Evolutionary conservation across 1,139 yeast species (phyloP).

Genomic region (Taphrina populina): DNA sequence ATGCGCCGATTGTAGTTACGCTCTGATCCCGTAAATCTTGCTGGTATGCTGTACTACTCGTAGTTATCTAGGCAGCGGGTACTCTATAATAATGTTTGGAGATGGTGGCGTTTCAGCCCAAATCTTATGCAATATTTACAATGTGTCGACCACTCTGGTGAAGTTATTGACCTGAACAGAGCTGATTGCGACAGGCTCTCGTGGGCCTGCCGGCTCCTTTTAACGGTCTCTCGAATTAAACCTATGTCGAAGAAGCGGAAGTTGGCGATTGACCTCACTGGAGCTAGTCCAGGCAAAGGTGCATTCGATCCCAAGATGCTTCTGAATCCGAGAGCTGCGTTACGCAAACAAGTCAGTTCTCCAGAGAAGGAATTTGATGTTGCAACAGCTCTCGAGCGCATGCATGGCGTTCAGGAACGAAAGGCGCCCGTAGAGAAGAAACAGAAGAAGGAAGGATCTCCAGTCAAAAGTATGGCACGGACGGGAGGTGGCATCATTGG

Average conservation of each 20-base stretch:
- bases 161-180: too few relatives aligned
- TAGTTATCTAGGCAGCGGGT: too few relatives aligned
- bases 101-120: too few relatives aligned
- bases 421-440: constrained; percentile 10
- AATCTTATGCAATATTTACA: too few relatives aligned
- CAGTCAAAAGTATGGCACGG: neutral
- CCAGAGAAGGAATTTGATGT: constrained; percentile 31
- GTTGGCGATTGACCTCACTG: constrained; percentile 20
- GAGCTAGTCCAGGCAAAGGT: constrained; percentile 13
- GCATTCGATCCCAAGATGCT: constrained; percentile 23
- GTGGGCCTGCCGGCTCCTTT: too few relatives aligned
- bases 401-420: constrained; percentile 29
- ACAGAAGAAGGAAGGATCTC: constrained; percentile 23
- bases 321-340: constrained; percentile 22
- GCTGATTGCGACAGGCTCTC: too few relatives aligned
- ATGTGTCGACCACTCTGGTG: too few relatives aligned
- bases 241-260: constrained; percentile 15
- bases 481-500: constrained; percentile 25
- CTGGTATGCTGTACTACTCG: too few relatives aligned
- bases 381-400: constrained; percentile 15
- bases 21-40: too few relatives aligned
- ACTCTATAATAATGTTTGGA: too few relatives aligned
- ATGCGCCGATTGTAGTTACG: constrained; percentile 21
- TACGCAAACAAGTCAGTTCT: constrained; percentile 21
- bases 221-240: too few relatives aligned